Evolutionary conservation across 164 flowering plant genomes (phyloP).

Genomic region (Kalanchoe fedtschenkoi): DNA sequence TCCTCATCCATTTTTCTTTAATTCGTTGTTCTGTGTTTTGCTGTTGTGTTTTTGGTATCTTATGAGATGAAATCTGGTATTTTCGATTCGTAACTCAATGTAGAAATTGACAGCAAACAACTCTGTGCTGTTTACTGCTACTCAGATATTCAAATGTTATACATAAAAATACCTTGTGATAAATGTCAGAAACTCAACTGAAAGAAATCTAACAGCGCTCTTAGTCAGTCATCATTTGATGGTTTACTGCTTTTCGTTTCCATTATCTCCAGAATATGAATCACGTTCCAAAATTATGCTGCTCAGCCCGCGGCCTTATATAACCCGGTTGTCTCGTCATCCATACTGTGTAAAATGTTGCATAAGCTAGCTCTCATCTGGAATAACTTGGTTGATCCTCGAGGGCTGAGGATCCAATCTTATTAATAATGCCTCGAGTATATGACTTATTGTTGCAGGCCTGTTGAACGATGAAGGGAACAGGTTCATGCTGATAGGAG

Average conservation of each 20-base stretch:
- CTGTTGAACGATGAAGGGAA: neutral
- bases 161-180: neutral
- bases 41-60: neutral
- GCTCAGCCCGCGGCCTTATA: neutral
- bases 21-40: neutral
- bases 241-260: neutral
- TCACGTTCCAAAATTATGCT: neutral
- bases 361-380: neutral
- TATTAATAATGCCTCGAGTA: neutral
- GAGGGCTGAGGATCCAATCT: neutral
- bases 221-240: neutral
- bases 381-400: neutral
- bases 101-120: neutral
- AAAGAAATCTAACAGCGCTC: neutral
- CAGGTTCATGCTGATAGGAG: conserved; percentile 3
- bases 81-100: neutral
- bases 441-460: neutral
- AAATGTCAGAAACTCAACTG: neutral
- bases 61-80: neutral
- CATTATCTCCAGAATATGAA: neutral
- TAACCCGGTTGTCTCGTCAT: neutral
- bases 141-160: neutral
- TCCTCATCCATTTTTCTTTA: neutral
- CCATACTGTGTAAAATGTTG: neutral
- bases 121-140: neutral